Base-by-base conservation (phyloP, 2,329 filamentous ascomycete genomes). In the Teratosphaeria gauchensis region DNA sequence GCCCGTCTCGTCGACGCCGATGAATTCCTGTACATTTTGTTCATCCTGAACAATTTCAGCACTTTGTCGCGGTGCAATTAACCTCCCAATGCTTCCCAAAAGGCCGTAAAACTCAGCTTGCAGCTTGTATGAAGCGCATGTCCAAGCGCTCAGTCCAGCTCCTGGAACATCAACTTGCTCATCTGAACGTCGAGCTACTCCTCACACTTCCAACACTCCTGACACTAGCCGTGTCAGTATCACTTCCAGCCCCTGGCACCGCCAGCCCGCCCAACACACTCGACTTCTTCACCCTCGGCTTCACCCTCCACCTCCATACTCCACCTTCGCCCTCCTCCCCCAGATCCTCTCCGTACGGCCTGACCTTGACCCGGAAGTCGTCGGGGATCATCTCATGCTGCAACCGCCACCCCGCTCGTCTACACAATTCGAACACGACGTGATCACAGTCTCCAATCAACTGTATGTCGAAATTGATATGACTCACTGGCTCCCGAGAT, bases 391-490 rank as follows among this genome's bases (percentile, higher is more conserved):
- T 96, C 64, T 90, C 86, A 69, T 96, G 91, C 52, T 82, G 71
- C 56, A 69, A 74, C 6, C 84, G 78, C 94, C 94, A 97, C 2
- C 87, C 88, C 1, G 89, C 85, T 12, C 89, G 84, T 52, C 86
- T 83, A 70, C 89, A 92, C 56, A 99, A 81, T 76, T 97, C 92
- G 0, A 87, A 82, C 14, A 97, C 88, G 8, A 97, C 86, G 48
- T 91, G 82, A 70, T 99, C 94, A 74, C 92, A 96, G 71, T 96
- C 90, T 38, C 94, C 94, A n/a, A 97, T 80, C 58, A 99, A 81
- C 71, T 96, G 92, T 65, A 99, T 90, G 73, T 99, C 94, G 67
- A 99, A 97, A 71, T 95, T 90, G 71, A 95, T 89, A 73, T 97
- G 92, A 38, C 80, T 81, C 58, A 96, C 89, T 2, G 90, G 87